phyloP scores from a whole-genome alignment of 305 asterid genomes.

The Fraxinus baroniana region DNA sequence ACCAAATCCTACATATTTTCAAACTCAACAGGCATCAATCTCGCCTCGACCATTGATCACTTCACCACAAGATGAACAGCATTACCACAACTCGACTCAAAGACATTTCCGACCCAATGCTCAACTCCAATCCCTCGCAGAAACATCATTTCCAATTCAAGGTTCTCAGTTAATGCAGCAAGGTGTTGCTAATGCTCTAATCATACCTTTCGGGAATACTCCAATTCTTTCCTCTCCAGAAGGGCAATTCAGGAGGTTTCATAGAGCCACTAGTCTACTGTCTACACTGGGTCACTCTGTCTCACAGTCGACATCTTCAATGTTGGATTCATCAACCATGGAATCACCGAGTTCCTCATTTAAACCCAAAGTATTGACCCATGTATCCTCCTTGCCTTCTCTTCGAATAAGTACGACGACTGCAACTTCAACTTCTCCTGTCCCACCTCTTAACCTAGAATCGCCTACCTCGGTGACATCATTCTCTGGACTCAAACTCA shows the following conservation, averaged over 20 bases:
- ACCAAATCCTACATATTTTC: neutral
- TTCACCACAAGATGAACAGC: neutral
- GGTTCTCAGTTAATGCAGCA: constrained; percentile 7
- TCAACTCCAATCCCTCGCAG: constrained; percentile 11
- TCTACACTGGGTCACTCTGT: constrained; percentile 5
- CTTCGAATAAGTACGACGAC: constrained; percentile 1
- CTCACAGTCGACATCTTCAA: constrained; percentile 24
- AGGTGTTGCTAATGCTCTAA: constrained; percentile 12
- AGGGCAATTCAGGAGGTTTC: constrained; percentile 23
- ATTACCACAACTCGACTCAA: neutral
- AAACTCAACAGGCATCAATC: neutral
- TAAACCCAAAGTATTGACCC: constrained; percentile 17
- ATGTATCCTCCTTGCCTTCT: neutral
- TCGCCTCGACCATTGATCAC: constrained; percentile 16
- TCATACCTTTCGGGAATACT: constrained; percentile 23
- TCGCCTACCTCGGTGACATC: neutral
- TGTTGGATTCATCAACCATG: constrained; percentile 9
- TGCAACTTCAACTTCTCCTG: constrained; percentile 20
- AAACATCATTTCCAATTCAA: constrained; percentile 11
- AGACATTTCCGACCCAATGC: neutral
- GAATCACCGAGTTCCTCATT: constrained; percentile 34
- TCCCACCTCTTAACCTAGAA: neutral
- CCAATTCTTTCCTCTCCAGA: constrained; percentile 30
- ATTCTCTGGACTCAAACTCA: constrained; percentile 17
- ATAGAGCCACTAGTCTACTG: constrained; percentile 15